Base-by-base conservation (phyloP, 371 early-diverging fungal species). In the Syncephalastrum monosporum region DNA sequence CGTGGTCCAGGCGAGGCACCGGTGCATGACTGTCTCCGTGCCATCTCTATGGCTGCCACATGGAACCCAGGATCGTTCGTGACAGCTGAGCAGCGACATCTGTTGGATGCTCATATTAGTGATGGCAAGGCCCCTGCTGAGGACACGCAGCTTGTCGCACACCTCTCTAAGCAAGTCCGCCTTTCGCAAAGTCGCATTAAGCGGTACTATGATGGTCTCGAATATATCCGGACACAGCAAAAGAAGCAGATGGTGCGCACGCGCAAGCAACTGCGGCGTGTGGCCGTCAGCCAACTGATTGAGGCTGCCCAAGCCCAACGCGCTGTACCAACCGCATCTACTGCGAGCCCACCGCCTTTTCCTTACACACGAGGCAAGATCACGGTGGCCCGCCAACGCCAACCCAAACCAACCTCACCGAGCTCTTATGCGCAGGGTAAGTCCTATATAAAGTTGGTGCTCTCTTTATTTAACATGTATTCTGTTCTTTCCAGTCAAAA, bases 161-260 rank as follows among this genome's bases (percentile, higher is more conserved):
- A 58, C 27, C 21, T 66, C 6, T 51, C 66, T 1, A 58, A 51
- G 13, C 55, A 61, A 33, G 43, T 57, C 19, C 53, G 55, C 0
- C 16, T 66, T 1, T 51, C 45, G 16, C 50, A 53, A 42, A n/a
- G 25, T 3, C 66, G 66, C 12, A 50, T 66, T 43, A 53, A 53
- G 21, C 51, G 53, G 15, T 66, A 66, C 24, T 66, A 48, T 50
- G 43, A 60, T 10, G 56, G 47, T 15, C 27, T 58, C 19, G 45
- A 33, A 33, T 33, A 33, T 33, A 12, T 53, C 4, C 24, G 42
- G 7, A 52, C 57, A 0, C 47, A 49, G 27, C 45, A 58, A 12
- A 60, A 49, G 24, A 50, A 46, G 29, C 45, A 56, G 16, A 53
- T 33, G 38, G 38, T 33, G 10, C 38, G 38, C 38, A 33, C 38